phyloP scores from a whole-genome alignment of 2,329 filamentous ascomycete species.

The Byssothecium circinans region DNA sequence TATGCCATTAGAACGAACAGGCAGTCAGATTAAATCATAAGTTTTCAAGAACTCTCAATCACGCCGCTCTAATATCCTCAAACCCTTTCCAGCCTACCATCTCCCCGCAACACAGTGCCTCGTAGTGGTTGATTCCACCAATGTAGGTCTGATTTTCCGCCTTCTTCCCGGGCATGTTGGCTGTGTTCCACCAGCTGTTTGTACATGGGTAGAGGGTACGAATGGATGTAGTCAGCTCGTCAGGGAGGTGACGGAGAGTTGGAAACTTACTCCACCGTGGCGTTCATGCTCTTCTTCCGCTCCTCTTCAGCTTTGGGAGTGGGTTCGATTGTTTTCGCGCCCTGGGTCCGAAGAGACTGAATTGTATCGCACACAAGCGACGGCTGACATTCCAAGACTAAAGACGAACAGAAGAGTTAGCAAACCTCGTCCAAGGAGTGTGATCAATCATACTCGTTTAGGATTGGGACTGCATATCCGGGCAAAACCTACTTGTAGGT shows the following conservation, averaged over 20 bases:
- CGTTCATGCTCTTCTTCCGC: constrained; percentile 43
- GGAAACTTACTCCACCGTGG: constrained; percentile 24
- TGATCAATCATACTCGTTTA: no score
- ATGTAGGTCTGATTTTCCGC: constrained; percentile 46
- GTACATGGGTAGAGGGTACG: constrained; percentile 43
- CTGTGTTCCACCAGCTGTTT: constrained; percentile 46
- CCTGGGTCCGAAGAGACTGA: constrained; percentile 29
- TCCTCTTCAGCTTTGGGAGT: constrained; percentile 43
- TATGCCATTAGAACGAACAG: no score
- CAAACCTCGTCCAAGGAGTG: no score
- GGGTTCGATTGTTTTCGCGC: constrained; percentile 38
- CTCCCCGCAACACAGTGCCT: constrained; percentile 20
- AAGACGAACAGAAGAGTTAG: no score
- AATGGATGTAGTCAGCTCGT: constrained; percentile 4
- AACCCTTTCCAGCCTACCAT: constrained; percentile 28
- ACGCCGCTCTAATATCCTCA: constrained; percentile 14
- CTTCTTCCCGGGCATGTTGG: constrained; percentile 47
- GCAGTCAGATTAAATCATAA: no score
- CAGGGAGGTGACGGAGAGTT: background rate
- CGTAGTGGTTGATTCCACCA: constrained; percentile 32
- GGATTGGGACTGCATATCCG: no score
- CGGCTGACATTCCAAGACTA: constrained; percentile 41
- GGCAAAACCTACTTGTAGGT: constrained; percentile 31
- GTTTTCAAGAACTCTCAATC: no score
- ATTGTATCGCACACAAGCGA: constrained; percentile 46